Percentiles rank a stretch among this genome's conserved stretches.
Conservation (phyloP, 2,329 filamentous ascomycete species). For the Stachybotrys chlorohalonatus region DNA sequence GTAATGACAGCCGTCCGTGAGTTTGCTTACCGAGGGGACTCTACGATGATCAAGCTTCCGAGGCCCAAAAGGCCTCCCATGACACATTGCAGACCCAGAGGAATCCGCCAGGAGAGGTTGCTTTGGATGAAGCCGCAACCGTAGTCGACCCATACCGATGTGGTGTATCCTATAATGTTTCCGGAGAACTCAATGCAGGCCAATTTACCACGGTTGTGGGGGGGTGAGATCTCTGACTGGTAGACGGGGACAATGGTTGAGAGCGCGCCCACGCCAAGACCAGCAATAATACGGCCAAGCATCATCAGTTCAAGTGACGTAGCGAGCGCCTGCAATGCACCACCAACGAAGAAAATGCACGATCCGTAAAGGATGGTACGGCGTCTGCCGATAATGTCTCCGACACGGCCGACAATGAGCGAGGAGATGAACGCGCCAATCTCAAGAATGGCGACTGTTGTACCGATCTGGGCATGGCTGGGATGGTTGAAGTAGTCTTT, state of each 20-base stretch:
- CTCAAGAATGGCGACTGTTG: conserved; percentile 96
- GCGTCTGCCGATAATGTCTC: conserved; percentile 83
- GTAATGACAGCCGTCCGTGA: neutral
- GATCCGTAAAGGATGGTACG: conserved; percentile 92
- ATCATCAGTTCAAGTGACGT: conserved; percentile 86
- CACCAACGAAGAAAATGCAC: conserved; percentile 76
- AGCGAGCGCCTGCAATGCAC: conserved; percentile 74
- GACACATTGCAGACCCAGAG: conserved; percentile 82
- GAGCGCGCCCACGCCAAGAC: conserved; percentile 77
- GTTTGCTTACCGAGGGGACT: conserved; percentile 73
- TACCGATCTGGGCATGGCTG: conserved; percentile 78
- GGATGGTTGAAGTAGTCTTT: conserved; percentile 89
- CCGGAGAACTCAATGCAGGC: conserved; percentile 98
- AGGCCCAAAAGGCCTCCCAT: conserved; percentile 83
- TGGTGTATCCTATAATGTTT: conserved; percentile 92
- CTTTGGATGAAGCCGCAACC: conserved; percentile 85
- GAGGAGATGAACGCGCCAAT: conserved; percentile 89
- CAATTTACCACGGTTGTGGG: conserved; percentile 89
- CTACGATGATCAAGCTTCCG: conserved; percentile 87
- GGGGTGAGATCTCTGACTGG: conserved; percentile 90
- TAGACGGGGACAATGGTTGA: conserved; percentile 92
- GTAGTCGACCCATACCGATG: conserved; percentile 98
- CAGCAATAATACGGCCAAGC: conserved; percentile 72
- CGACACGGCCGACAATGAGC: conserved; percentile 74
- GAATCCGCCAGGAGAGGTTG: conserved; percentile 83